phyloP scores from a whole-genome alignment of 352 stramenopile species.

The Globisporangium cylindrosporum region DNA sequence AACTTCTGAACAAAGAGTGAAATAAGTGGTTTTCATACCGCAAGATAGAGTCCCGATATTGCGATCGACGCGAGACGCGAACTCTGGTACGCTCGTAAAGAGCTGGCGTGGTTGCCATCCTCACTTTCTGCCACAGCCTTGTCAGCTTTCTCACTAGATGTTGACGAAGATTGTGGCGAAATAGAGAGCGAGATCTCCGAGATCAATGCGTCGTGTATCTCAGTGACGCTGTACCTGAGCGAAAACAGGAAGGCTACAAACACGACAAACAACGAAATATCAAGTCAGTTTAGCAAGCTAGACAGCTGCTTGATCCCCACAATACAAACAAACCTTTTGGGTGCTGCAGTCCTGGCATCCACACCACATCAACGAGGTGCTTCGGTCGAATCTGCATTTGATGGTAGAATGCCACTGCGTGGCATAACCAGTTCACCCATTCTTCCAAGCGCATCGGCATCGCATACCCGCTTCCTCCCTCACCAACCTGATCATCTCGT shows the following conservation, averaged over 20 bases:
- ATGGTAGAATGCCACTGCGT: constrained; percentile 33
- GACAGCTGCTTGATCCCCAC: not conserved
- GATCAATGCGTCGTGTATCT: constrained; percentile 12
- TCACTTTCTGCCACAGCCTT: not conserved
- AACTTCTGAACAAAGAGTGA: not conserved
- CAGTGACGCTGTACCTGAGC: constrained; percentile 29
- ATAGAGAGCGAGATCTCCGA: constrained; percentile 12
- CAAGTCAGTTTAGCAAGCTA: not conserved
- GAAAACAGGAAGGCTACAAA: constrained; percentile 35
- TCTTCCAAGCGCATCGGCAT: constrained; percentile 18
- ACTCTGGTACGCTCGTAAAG: constrained; percentile 1
- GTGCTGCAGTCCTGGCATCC: constrained; percentile 37
- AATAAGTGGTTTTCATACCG: constrained; percentile 26
- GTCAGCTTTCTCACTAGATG: not conserved
- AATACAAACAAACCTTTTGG: constrained; percentile 34
- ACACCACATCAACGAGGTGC: constrained; percentile 22
- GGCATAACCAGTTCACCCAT: constrained; percentile 32
- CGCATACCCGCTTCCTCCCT: constrained; percentile 19
- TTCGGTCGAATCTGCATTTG: constrained; percentile 20
- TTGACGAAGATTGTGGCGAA: not conserved
- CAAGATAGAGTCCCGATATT: constrained; percentile 39
- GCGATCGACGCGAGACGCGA: constrained; percentile 28
- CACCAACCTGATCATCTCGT: not conserved
- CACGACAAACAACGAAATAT: not conserved
- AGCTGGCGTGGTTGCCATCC: not conserved